phyloP scores from a whole-genome alignment of 345 rosid genomes.

The Eucalyptus tenuipes region DNA sequence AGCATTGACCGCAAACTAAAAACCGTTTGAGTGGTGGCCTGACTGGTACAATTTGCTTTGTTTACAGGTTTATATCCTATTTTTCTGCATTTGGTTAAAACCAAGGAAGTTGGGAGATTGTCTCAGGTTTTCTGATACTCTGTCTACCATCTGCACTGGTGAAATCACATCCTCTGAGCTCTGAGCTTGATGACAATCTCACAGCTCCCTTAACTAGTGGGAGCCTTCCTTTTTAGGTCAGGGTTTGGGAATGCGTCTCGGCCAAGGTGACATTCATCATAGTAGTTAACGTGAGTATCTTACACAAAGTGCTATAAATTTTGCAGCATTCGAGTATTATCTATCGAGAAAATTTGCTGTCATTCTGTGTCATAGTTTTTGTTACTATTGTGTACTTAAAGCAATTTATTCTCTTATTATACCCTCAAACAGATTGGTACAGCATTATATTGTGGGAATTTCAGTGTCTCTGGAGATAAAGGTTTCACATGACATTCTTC shows the following conservation, averaged over 20 bases:
- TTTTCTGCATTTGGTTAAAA: conserved; percentile 57
- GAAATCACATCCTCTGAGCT: conserved; percentile 78
- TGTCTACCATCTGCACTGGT: conserved; percentile 61
- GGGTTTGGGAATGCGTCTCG: not conserved
- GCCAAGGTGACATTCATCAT: not conserved
- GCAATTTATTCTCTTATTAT: not conserved
- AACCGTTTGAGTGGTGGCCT: not conserved
- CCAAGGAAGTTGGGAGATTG: conserved; percentile 30
- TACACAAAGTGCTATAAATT: not conserved
- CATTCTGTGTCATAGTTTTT: not conserved
- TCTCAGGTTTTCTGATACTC: conserved; percentile 43
- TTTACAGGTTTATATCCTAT: conserved; percentile 48
- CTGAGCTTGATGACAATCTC: conserved; percentile 77
- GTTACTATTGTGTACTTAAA: not conserved
- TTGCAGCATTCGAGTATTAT: not conserved
- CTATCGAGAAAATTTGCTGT: not conserved
- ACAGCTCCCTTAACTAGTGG: conserved; percentile 45
- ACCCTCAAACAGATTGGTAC: not conserved
- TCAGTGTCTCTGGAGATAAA: not conserved
- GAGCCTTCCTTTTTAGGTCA: conserved; percentile 23
- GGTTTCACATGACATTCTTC: not conserved
- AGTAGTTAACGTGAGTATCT: not conserved
- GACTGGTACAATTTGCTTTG: not conserved
- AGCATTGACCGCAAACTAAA: not conserved
- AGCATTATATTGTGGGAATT: not conserved